phyloP scores from a whole-genome alignment of 257 asterid genomes.

The Gynochthodes officinalis region DNA sequence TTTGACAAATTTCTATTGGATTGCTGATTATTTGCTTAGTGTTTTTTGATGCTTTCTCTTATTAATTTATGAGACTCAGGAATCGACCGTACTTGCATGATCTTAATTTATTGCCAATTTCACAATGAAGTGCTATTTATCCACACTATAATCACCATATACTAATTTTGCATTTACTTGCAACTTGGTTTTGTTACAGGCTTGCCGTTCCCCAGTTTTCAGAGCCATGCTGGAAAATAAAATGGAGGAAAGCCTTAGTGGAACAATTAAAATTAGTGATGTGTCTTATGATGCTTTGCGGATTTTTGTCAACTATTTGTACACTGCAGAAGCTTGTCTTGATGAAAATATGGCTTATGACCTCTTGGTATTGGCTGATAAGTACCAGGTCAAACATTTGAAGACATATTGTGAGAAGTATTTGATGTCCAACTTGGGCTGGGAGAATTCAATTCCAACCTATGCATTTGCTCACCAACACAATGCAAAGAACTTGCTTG shows the following conservation, averaged over 20 bases:
- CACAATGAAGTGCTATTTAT: background rate
- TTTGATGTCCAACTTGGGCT: conserved; percentile 57
- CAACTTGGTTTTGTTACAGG: conserved; percentile 28
- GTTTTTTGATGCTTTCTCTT: background rate
- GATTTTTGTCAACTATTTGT: conserved; percentile 61
- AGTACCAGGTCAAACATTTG: conserved; percentile 79
- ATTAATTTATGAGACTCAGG: background rate
- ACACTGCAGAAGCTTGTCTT: conserved; percentile 74
- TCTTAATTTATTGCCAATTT: background rate
- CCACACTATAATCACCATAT: background rate
- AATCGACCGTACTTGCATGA: background rate
- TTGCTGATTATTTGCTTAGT: conserved; percentile 9
- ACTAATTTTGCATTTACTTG: background rate
- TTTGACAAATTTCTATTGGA: conserved; percentile 9
- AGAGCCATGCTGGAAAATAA: conserved; percentile 82
- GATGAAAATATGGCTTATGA: conserved; percentile 81
- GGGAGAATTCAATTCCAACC: conserved; percentile 72
- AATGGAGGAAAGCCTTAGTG: conserved; percentile 84
- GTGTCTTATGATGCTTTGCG: conserved; percentile 77
- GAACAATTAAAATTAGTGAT: conserved; percentile 74
- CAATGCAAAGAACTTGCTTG: conserved; percentile 58
- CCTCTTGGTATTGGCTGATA: conserved; percentile 75
- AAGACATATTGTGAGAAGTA: conserved; percentile 75
- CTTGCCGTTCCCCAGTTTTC: conserved; percentile 81
- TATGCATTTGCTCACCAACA: conserved; percentile 83